Base-by-base conservation (phyloP, 331 rosid species). In the Stylosanthes scabra region DNA sequence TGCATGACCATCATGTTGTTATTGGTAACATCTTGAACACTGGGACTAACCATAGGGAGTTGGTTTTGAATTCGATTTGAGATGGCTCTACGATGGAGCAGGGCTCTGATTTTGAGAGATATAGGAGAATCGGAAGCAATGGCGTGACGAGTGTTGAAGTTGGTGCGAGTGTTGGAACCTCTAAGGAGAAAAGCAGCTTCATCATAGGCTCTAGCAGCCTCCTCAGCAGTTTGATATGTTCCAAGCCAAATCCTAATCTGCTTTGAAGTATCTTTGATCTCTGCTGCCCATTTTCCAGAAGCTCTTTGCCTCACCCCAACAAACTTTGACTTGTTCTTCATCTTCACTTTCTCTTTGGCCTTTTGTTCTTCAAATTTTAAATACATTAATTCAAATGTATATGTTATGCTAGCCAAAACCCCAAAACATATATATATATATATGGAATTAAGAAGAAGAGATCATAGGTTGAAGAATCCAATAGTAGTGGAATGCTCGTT, bases 211-310 rank as follows among this genome's bases (percentile, higher is more conserved):
- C 88, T 62, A 64, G 98, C 98, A 60, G 98, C 97, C 67, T 84
- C 97, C 13, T 93, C 98, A 0, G 97, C 84, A 0, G 96, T 87
- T 50, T 68, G 78, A n/a, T 84, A 91, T 15, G 97, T 90, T 6
- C 98, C 97, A 16, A 93, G 87, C 98, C 98, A 93, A 86, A 93
- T 70, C 42, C 97, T 87, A 16, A 93, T 89, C 79, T 86, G 89
- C 81, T 81, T 81, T 6, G 90, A 80, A 7, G 97, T 90, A 87
- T 93, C 98, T 83, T 93, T 93, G 83, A 93, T 93, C 79, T 93
- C 97, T 46, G 98, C 91, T 11, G 92, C 97, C 97, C 97, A 93
- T 86, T 88, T 93, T 55, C 98, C 98, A 0, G 93, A 93, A 27
- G 97, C 88, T 80, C 98, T 86, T 63, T 93, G 97, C 60, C 98